These are phyloP conservation scores for Vigna hirtella DNA, from an alignment of 306 rosid species.

Conservation along the genomic window DNA sequence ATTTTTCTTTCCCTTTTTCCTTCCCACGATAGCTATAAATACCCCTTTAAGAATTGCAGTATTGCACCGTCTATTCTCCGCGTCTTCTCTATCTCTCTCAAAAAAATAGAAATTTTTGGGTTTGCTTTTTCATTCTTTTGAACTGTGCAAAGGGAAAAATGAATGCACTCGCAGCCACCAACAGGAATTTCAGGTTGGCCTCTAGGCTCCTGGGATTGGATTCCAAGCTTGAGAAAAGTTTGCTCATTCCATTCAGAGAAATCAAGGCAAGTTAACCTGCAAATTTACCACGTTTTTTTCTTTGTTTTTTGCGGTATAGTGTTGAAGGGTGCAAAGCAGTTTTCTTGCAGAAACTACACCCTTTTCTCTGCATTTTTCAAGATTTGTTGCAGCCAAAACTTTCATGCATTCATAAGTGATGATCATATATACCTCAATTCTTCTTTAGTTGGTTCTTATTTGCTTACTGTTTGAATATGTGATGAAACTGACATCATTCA, in stretches of 20 bases:
- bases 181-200: conserved; percentile 92
- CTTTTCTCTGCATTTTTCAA: background rate
- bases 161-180: conserved; percentile 96
- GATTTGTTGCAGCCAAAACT: background rate
- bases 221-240: conserved; percentile 91
- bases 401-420: background rate
- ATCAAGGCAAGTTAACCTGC: conserved; percentile 68
- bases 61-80: conserved; percentile 41
- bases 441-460: background rate
- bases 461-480: background rate
- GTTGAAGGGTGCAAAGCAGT: background rate
- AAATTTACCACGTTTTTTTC: background rate
- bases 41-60: background rate
- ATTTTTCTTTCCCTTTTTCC: background rate
- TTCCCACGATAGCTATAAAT: background rate
- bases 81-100: conserved; percentile 13
- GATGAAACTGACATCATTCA: background rate
- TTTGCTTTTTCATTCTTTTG: conserved; percentile 19
- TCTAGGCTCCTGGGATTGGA: conserved; percentile 87
- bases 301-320: background rate
- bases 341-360: background rate
- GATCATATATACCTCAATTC: background rate
- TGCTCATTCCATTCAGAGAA: conserved; percentile 94
- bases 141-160: conserved; percentile 45
- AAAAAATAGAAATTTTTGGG: conserved; percentile 35